Evolutionary conservation across 2,329 filamentous ascomycete genomes (phyloP).

Genomic region (Beauveria caledonica): DNA sequence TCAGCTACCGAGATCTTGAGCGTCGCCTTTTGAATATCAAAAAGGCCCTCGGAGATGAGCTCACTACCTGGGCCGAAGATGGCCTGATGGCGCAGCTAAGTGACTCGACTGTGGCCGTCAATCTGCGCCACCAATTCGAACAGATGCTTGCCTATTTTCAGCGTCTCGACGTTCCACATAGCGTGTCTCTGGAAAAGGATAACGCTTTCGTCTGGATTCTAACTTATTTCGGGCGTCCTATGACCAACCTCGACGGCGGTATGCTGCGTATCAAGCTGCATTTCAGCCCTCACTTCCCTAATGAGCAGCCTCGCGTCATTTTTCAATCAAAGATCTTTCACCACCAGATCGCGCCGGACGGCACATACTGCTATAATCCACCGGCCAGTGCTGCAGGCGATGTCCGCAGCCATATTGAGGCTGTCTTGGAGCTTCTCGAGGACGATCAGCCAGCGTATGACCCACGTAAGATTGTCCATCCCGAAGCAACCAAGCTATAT

Average conservation of each 20-base stretch:
- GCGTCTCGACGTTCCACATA: constrained; percentile 60
- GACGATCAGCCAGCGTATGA: constrained; percentile 86
- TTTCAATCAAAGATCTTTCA: constrained; percentile 82
- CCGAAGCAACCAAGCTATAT: constrained; percentile 75
- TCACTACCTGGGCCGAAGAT: constrained; percentile 59
- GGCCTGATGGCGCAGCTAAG: constrained; percentile 55
- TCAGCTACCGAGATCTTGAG: constrained; percentile 70
- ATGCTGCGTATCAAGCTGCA: constrained; percentile 73
- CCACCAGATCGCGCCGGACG: constrained; percentile 72
- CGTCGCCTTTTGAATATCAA: constrained; percentile 62
- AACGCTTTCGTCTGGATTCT: constrained; percentile 88
- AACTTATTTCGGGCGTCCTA: constrained; percentile 83
- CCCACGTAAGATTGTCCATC: constrained; percentile 77
- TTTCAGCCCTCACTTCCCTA: constrained; percentile 79
- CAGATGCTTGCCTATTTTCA: constrained; percentile 73
- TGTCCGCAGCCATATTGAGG: constrained; percentile 73
- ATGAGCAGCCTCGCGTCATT: constrained; percentile 76
- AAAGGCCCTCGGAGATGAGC: constrained; percentile 62
- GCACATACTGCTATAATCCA: constrained; percentile 75
- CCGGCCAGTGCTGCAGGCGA: constrained; percentile 58
- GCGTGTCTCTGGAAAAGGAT: constrained; percentile 65
- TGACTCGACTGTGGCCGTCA: constrained; percentile 70
- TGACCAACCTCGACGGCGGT: constrained; percentile 89
- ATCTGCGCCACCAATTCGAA: constrained; percentile 75
- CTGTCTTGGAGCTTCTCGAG: constrained; percentile 73